Evolutionary conservation across 495 filamentous ascomycete species (phyloP), one percentile per base, ranked within the genome.

Genomic region (Recurvomyces mirabilis): DNA sequence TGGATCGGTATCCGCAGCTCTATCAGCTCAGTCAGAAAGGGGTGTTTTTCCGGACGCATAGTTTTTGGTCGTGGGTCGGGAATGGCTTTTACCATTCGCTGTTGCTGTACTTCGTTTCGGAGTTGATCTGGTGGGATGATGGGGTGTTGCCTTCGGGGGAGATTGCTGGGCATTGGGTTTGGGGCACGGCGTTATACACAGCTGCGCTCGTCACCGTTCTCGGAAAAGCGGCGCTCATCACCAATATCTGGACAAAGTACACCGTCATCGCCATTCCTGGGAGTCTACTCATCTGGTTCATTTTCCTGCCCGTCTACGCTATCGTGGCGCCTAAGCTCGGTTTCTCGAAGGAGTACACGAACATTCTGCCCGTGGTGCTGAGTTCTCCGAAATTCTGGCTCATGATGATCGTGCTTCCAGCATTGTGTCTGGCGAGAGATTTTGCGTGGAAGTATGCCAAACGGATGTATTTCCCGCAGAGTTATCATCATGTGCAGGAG

Each of bases 181-280:
- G 93, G 91, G 93, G 88, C 35, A 82, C 84, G 20, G 77, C 81
- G 14, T 69, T 95, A 29, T 99, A 99, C 68, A 93, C 85, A 5
- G 79, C 89, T 4, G 87, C 82, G 10, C 76, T 99, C 21, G 78
- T 79, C 15, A 95, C 89, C 0, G 91, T 96, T 1, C 79, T 99
- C 26, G 86, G 87, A 35, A 99, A 99, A 65, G 93, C 93, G 18
- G 86, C 84, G 12, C 70, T 99, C 41, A 84, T 96, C 37, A 93
- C 87, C 15, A 99, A 89, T 64, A 82, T 91, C 60, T 99, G 93
- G 93, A 99, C 93, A 22, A 99, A 99, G 65, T 99, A 93, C 62
- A 84, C 88, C 48, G 75, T 96, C 56, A 78, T 94, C 53, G 89
- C 93, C 34, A 99, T 99, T 52, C 91, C 93, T 0, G 93, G 93